Base-by-base conservation (phyloP, 176 grass and related monocot species). In the Stipa capillata region DNA sequence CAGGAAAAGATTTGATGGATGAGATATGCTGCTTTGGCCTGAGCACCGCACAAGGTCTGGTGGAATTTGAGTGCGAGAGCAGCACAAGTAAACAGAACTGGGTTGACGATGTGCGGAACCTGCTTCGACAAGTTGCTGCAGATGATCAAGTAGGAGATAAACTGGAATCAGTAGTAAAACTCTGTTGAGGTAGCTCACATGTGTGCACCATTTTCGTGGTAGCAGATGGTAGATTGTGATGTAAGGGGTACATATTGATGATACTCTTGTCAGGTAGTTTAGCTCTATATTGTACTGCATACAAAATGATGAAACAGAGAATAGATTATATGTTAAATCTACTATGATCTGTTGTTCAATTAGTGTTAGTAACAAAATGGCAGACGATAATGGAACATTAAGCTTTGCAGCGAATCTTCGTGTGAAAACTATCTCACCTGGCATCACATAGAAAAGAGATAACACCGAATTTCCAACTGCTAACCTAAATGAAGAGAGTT, bases 11-110 rank as follows among this genome's bases (percentile, higher is more conserved):
- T 10, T 54, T 5, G 25, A 28, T 6, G 15, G 85, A 84, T 43
- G 88, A 93, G 71, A 83, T 40, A 20, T 77, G 82, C 69, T 82
- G 68, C 80, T 91, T 97, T 28, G 85, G 93, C 16, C 83, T 97
- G 69, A 93, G 83, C 80, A 97, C 93, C 10, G 85, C 85, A 44
- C 90, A 89, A 45, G 93, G 93, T 13, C 77, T 93, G 2, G 79
- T 93, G 41, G 90, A 97, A 72, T 97, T 97, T 32, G 88, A 89
- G 76, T 97, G 90, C 0, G 88, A 97, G 35, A 89, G 76, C 58
- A 83, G 56, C 61, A 79, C 35, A 12, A 89, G n/a, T 64, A 97
- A 91, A 79, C 90, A 89, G 76, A 88, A 83, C 57, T 97, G 94
- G 94, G 81, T 97, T 4, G 90, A 90, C 58, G 88, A 84, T 25